Evolutionary conservation across 148 eudicot species (phyloP), one percentile per base, ranked within the genome.

Genomic region (Rhododendron mucronatum): DNA sequence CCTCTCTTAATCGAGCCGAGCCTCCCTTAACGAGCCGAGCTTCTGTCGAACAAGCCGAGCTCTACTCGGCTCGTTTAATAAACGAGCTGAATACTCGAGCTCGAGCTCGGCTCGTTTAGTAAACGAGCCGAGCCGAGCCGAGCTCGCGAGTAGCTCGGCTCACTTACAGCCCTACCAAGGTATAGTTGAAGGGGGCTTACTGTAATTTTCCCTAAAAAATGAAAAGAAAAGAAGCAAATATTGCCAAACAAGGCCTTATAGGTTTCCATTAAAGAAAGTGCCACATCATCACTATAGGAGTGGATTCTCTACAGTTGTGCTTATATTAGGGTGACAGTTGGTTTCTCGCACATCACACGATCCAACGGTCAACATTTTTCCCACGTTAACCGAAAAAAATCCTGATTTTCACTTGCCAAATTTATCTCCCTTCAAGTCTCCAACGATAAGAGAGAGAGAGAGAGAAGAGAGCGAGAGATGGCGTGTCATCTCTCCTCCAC

Each of bases 401-500:
- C 74, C 41, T 63, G 20, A 30, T 14, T 30, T 71, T 13, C 41
- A 5, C 39, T 71, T 71, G 20, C 76, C 76, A 33, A 75, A 6
- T 39, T 39, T 39, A 37, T 75, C 79, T 37, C n/a, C 44, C 78
- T 75, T 9, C 50, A 47, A 47, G 12, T 8, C 12, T 7, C 79
- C 50, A 47, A 33, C 28, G 30, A 10, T 80, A 80, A 48, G n/a
- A 55, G 20, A 53, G 4, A 53, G 57, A 53, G 75, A 76, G 84
- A 85, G 59, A 86, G 78, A 67, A 83, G 59, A 86, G 82, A 78
- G 79, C 89, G 67, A 85, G 88, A 78, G 82, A 87, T 85, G 88
- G 89, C 90, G 44, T 84, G 86, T 85, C 82, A 78, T 82, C 87
- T 87, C 82, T 91, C 89, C 84, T 88, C 86, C 6, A 57, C 81